A percentile compares a stretch with the other conserved stretches of the same genome.
Evolutionary conservation across 371 early-diverging fungal species (phyloP).

Genomic region (Haplosporangium sp.): DNA sequence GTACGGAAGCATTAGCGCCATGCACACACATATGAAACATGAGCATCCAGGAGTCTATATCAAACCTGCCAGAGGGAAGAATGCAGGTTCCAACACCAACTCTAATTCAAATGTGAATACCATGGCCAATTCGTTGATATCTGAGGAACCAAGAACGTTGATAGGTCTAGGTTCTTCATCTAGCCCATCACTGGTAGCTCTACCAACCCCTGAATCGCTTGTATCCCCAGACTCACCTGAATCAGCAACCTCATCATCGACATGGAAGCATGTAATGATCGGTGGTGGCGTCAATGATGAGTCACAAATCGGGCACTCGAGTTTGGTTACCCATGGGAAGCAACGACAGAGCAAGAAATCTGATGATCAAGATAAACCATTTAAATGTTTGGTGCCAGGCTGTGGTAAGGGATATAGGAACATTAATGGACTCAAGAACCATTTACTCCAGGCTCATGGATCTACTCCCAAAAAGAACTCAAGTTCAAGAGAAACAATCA

Average conservation of each 20-base stretch:
- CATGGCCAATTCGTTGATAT: not conserved
- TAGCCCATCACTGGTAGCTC: not conserved
- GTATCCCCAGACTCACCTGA: not conserved
- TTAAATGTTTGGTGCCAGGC: constrained; percentile 45
- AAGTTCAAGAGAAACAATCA: not conserved
- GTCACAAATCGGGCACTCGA: not conserved
- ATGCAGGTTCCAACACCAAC: not conserved
- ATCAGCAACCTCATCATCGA: not conserved
- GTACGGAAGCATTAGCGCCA: constrained; percentile 32
- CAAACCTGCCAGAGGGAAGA: constrained; percentile 5
- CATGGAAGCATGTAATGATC: not conserved
- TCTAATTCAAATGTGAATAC: not conserved
- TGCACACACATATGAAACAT: constrained; percentile 36
- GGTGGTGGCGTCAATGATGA: not conserved
- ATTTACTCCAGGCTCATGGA: constrained; percentile 47
- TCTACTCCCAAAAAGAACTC: constrained; percentile 33
- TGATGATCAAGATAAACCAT: constrained; percentile 25
- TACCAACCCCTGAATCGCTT: constrained; percentile 1
- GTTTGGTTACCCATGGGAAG: not conserved
- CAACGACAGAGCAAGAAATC: constrained; percentile 8
- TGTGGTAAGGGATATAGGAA: constrained; percentile 51
- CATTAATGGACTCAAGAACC: constrained; percentile 50
- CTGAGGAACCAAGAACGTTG: not conserved
- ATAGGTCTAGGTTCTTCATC: not conserved
- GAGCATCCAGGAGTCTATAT: constrained; percentile 28